Evolutionary conservation across 2,329 filamentous ascomycete species (phyloP), one percentile per base, ranked within the genome.

Genomic region (Penicillium capsulatum): DNA sequence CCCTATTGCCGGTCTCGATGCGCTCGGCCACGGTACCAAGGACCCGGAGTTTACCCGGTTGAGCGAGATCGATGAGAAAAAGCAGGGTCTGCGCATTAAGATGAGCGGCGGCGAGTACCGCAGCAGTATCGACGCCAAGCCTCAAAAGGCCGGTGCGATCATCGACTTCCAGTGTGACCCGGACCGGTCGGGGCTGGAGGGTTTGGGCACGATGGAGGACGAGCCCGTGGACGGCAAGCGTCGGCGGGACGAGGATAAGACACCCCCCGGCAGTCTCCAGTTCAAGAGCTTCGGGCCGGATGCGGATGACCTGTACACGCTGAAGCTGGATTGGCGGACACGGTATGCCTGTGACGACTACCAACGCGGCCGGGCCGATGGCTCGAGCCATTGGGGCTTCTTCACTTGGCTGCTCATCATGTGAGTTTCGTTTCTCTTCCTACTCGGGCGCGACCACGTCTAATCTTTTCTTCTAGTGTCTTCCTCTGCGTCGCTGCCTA

Each of bases 331-430:
- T 24, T 98, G 91, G 91, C 72, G 77, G 59, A 96, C 91, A 10
- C 88, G 91, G 64, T 82, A 88, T 59, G 91, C 87, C 1, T 97
- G 92, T 63, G 82, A 88, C 59, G 68, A 71, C 24, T 70, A 69
- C 52, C 67, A 70, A 33, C 67, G 72, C 11, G 70, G 68, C 7
- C 69, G 72, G 29, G 66, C 65, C 14, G 52, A 60, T 27, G 51
- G 68, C 42, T 70, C 73, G 37, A 65, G 65, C 13, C 76, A 80
- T 59, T 97, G 91, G 92, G 92, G 92, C 2, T 92, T 96, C 73
- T 97, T 97, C 59, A 96, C 91, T 13, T 98, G 92, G 92, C 79
- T 97, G 58, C 79, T 97, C 53, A 81, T 98, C 53, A 80, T 97
- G 89, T 94, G 69, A 75, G 86, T 75, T 20, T 11, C 17, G 30